phyloP scores from a whole-genome alignment of 495 filamentous ascomycete species.

The Penicillium samsonianum region DNA sequence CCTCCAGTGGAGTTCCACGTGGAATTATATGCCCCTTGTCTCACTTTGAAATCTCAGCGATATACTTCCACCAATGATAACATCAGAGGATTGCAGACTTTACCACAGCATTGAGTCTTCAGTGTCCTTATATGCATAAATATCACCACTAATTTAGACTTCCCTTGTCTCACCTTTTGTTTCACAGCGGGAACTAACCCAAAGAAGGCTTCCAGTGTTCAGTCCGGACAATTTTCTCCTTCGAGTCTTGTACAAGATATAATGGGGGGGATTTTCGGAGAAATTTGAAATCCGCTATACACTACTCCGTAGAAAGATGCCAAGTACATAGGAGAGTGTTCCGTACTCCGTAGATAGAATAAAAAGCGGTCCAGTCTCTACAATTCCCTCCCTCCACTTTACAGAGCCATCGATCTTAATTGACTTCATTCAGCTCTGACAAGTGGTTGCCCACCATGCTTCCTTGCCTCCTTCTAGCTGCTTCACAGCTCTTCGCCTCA shows the following conservation, averaged over 20 bases:
- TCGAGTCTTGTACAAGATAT: background rate
- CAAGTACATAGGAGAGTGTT: background rate
- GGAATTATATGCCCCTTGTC: background rate
- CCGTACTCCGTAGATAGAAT: background rate
- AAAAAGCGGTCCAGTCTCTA: background rate
- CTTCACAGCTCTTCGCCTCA: slow-evolving; percentile 26
- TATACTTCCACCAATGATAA: slow-evolving; percentile 26
- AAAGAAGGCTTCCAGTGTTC: background rate
- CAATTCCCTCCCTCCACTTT: background rate
- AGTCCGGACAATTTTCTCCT: background rate
- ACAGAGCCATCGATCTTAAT: background rate
- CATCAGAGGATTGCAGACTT: background rate
- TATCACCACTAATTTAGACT: background rate
- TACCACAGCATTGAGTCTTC: background rate
- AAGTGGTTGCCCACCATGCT: slow-evolving; percentile 20
- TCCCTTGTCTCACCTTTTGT: background rate
- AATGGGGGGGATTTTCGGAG: background rate
- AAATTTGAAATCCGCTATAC: background rate
- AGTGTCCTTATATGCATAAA: background rate
- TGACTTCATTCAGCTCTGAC: background rate
- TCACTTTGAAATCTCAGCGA: slow-evolving; percentile 15
- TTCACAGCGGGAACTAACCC: background rate
- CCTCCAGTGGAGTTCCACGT: background rate
- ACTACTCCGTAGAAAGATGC: background rate
- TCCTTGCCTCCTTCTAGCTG: slow-evolving; percentile 23